A percentile compares a stretch with the other conserved stretches of the same genome.
Evolutionary conservation across 2,329 filamentous ascomycete genomes (phyloP).

Genomic region (Fusarium pseudonygamai): DNA sequence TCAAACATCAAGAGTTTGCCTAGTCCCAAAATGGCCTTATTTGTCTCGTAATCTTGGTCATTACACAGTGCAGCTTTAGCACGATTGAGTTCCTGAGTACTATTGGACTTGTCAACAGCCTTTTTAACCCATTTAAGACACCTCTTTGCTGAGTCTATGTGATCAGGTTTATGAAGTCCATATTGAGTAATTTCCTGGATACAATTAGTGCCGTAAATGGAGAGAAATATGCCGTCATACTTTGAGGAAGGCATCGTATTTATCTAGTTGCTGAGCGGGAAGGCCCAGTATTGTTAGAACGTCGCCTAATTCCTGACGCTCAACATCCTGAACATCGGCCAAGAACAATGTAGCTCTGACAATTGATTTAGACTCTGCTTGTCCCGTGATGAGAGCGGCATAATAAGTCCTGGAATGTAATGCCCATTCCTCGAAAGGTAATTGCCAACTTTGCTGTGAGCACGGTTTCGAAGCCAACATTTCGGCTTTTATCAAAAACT

Average conservation of each 20-base stretch:
- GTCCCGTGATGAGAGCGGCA: rapidly evolving
- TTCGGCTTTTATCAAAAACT: not conserved
- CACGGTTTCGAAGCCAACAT: rapidly evolving
- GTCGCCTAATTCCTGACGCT: rapidly evolving
- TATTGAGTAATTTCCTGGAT: not conserved
- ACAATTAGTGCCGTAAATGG: rapidly evolving
- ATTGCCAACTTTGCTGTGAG: rapidly evolving
- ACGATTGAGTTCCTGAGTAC: rapidly evolving
- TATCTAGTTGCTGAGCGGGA: rapidly evolving
- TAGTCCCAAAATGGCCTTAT: rapidly evolving
- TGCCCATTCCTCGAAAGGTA: not conserved
- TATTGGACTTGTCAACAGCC: rapidly evolving
- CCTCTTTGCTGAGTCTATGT: no score
- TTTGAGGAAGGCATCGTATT: rapidly evolving
- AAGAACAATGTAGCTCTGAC: not conserved
- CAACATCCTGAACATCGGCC: rapidly evolving
- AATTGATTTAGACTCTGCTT: rapidly evolving
- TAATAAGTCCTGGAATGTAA: rapidly evolving
- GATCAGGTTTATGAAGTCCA: rapidly evolving
- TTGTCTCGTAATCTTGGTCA: not conserved
- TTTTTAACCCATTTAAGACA: no score
- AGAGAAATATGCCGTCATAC: rapidly evolving
- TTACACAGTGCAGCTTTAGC: rapidly evolving
- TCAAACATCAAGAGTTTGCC: not conserved
- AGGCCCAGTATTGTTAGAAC: rapidly evolving